These are phyloP conservation scores for Tilletia horrida DNA, from an alignment of 1,284 basidiomycete genomes.

Conservation along the genomic window DNA sequence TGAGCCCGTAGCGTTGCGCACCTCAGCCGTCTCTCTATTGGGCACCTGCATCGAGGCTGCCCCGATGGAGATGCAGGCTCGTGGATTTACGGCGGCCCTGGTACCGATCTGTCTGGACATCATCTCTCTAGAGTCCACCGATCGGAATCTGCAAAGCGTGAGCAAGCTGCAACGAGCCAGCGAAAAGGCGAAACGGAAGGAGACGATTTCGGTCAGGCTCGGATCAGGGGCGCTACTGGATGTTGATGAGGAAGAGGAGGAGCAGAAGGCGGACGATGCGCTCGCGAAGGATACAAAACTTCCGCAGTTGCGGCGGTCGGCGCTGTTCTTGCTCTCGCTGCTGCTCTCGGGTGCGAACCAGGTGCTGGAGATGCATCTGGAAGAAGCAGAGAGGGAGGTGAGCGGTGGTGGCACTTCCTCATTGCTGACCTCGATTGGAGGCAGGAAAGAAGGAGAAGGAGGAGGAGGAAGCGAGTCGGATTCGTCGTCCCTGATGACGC, in stretches of 20 bases:
- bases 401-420: not conserved
- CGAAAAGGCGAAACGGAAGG: too few species aligned
- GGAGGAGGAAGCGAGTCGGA: not conserved
- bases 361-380: constrained; percentile 17
- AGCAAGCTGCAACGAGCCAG: too few species aligned
- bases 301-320: constrained; percentile 46
- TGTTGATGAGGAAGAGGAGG: constrained; percentile 24
- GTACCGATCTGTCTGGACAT: constrained; percentile 39
- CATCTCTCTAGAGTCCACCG: constrained; percentile 36
- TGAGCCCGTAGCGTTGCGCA: constrained; percentile 41
- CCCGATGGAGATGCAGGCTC: constrained; percentile 34
- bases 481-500: constrained; percentile 23
- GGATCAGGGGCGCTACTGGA: too few species aligned
- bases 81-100: constrained; percentile 30
- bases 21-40: constrained; percentile 45
- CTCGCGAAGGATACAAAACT: constrained; percentile 33
- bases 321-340: constrained; percentile 41
- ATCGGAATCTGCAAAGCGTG: not conserved
- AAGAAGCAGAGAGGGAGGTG: not conserved
- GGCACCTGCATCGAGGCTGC: constrained; percentile 50
- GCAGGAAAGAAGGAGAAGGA: too few species aligned
- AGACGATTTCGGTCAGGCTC: too few species aligned
- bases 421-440: too few species aligned
- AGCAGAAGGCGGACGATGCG: constrained; percentile 12
- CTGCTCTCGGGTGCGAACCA: constrained; percentile 34